Base-by-base conservation (phyloP, 2,329 filamentous ascomycete species). In the Fusarium foetens region DNA sequence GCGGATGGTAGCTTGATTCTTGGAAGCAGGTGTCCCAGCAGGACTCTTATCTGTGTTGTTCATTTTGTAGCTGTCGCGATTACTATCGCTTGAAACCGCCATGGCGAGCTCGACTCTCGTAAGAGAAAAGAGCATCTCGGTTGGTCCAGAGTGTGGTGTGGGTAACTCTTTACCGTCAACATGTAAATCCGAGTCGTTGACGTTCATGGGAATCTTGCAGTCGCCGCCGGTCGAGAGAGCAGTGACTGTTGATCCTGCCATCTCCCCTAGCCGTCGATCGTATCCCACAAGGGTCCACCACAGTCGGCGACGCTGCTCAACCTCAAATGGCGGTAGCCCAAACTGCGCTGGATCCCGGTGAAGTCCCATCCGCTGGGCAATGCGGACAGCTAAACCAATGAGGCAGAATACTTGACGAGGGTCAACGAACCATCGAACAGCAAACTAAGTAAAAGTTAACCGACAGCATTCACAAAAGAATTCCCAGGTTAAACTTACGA, bases 201-300 rank as follows among this genome's bases (percentile, higher is more conserved):
- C 85, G 72, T 91, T 91, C 55, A 90, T 83, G 4, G 88, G 89
- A 36, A 89, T 80, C 67, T 84, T 86, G 79, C 87, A 89, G 75
- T 90, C 88, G 14, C 84, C 84, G 14, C 83, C 83, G 39, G 82
- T 86, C 2, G 87, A 87, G 31, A 90, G 82, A 1, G 87, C 87
- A 8, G 87, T 89, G 59, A 90, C 86, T 38, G 85, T 84, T 23
- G 86, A 88, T 53, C 88, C 87, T 7, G 89, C 87, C 79, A 93
- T 87, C 78, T 94, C 92, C 63, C 90, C 87, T 41, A 93, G 87
- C 27, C 92, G 90, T 66, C 87, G 85, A 78, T 94, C 92, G 71
- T 93, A 91, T 31, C 89, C 84, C 19, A 91, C 85, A 21, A 94
- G 84, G 36, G 90, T 88, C 91, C 91, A 94, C 92, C 91, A 94